phyloP scores from a whole-genome alignment of 2,329 filamentous ascomycete genomes.

The Rugonectria rugulosa region DNA sequence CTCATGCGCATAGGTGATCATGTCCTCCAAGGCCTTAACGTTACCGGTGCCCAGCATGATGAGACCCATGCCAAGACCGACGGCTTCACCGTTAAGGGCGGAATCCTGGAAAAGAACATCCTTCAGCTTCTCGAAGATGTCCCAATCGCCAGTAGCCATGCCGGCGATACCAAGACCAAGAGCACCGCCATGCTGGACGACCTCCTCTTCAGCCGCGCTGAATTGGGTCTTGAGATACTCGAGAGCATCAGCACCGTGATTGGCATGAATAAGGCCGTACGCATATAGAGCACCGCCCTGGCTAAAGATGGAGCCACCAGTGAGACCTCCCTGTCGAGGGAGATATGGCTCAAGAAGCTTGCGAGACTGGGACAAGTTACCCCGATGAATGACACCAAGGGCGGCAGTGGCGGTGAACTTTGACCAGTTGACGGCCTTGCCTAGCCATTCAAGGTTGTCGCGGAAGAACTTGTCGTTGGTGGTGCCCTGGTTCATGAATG shows the following conservation, averaged over 20 bases:
- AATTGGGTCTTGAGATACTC: constrained; percentile 82
- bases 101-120: constrained; percentile 91
- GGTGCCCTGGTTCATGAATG: constrained; percentile 99
- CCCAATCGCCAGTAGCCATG: constrained; percentile 92
- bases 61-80: constrained; percentile 94
- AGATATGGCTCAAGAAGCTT: constrained; percentile 96
- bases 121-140: constrained; percentile 91
- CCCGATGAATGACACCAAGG: constrained; percentile 93
- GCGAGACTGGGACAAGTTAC: constrained; percentile 90
- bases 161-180: constrained; percentile 94
- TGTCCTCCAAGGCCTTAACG: constrained; percentile 89
- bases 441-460: constrained; percentile 96
- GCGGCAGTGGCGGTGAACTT: constrained; percentile 98
- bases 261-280: constrained; percentile 94
- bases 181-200: constrained; percentile 96
- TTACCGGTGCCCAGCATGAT: constrained; percentile 99
- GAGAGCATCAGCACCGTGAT: constrained; percentile 90
- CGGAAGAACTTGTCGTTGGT: constrained; percentile 99
- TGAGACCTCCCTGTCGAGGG: constrained; percentile 76
- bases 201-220: constrained; percentile 80
- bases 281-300: constrained; percentile 96
- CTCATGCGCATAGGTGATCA: constrained; percentile 97
- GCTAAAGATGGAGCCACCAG: constrained; percentile 88
- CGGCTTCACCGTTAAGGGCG: constrained; percentile 94
- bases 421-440: constrained; percentile 99